Conservation (phyloP, 768 basidiomycete species). For the Termitomyces sp. region DNA sequence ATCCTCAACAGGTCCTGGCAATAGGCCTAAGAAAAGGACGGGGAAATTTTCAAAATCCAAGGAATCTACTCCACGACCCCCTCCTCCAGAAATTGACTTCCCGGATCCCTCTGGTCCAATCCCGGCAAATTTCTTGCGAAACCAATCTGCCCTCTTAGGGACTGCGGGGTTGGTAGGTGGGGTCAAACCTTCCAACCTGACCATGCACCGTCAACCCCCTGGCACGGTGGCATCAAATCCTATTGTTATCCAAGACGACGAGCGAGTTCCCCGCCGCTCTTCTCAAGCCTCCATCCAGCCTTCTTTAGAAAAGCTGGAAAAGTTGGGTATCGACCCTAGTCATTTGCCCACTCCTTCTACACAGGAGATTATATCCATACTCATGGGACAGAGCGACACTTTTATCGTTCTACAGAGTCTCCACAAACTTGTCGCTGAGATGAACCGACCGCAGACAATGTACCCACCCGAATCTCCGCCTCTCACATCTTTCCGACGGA, state of each 20-base stretch:
- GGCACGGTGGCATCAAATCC: conserved; percentile 60
- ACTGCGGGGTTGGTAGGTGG: conserved; percentile 66
- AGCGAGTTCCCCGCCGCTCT: conserved; percentile 25
- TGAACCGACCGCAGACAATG: conserved; percentile 11
- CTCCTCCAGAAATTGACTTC: conserved; percentile 51
- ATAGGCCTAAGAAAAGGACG: conserved; percentile 26
- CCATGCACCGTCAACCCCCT: conserved; percentile 31
- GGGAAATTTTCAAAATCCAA: conserved; percentile 29
- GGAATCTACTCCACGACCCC: conserved; percentile 38
- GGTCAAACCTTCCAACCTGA: conserved; percentile 52
- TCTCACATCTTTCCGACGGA: conserved; percentile 12
- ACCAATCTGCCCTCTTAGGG: conserved; percentile 66
- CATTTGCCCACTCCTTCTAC: conserved; percentile 44
- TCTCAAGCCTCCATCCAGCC: conserved; percentile 13
- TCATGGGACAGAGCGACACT: conserved; percentile 61
- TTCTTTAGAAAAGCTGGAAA: conserved; percentile 18
- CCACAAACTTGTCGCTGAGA: conserved; percentile 48
- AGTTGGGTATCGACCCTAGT: conserved; percentile 37
- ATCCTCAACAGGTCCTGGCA: conserved; percentile 18
- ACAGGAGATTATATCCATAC: conserved; percentile 53
- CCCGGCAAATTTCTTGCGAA: conserved; percentile 69
- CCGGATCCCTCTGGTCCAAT: conserved; percentile 57
- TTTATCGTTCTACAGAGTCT: conserved; percentile 62
- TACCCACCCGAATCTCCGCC: conserved; percentile 1
- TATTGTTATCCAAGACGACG: conserved; percentile 64